Base-by-base conservation (phyloP, 352 stramenopile genomes). In the Globisporangium acanthophoron region DNA sequence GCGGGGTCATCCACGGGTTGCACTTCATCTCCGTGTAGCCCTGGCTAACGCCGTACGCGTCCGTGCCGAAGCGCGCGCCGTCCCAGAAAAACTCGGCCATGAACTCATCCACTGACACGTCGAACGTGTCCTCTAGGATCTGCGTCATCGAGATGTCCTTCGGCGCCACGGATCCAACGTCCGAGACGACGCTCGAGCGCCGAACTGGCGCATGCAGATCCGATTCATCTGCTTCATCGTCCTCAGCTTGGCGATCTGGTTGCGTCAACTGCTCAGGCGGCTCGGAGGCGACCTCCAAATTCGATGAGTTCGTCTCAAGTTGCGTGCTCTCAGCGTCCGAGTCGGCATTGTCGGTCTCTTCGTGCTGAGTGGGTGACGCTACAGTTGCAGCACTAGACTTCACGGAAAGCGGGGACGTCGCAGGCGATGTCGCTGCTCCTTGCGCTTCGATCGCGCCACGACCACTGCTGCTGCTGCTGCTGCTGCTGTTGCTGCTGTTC, bases 141-240 rank as follows among this genome's bases (percentile, higher is more conserved):
- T 74, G 69, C 13, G 77, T 86, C 83, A 92, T 92, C 11, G 80
- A 84, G 45, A 85, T 87, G 51, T 92, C 81, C 15, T 82, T 84
- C 1, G 81, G 77, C 37, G 79, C 77, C 3, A 77, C 73, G 11
- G 71, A 71, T 13, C 75, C 78, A 35, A 84, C 66, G 52, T 92
- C 81, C 33, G 76, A 88, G 8, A 91, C 78, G n/a, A 76, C 65
- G 54, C 76, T 74, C 41, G 59, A 60, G 41, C 66, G 61, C 29
- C 65, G 70, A 7, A 61, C 59, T 5, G 41, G 69, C 41, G 21
- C 20, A 24, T 47, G 48, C 15, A 29, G n/a, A 33, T 3, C 16
- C 41, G 41, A 21, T 18, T 47, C 41, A 11, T 21, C n/a, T 20
- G 41, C 16, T 18, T 47, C 41, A 16, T 47, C 16, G 41, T 47